phyloP scores from a whole-genome alignment of 202 grass and related monocot species.

The Sporobolus alterniflorus region DNA sequence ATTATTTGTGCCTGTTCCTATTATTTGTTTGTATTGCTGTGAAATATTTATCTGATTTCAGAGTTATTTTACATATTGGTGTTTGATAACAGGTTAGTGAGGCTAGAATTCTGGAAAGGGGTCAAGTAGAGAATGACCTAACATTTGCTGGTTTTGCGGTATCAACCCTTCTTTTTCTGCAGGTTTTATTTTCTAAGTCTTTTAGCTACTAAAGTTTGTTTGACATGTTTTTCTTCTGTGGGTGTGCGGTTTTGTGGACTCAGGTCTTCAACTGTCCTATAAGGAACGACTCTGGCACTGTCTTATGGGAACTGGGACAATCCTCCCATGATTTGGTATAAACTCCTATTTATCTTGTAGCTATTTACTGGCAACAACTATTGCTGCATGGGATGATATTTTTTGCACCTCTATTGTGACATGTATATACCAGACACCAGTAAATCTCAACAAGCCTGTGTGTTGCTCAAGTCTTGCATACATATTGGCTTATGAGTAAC shows the following conservation, averaged over 20 bases:
- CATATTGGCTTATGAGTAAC: slow-evolving; percentile 9
- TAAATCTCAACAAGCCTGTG: neutral
- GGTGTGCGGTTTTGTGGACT: slow-evolving; percentile 19
- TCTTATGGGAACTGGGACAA: slow-evolving; percentile 77
- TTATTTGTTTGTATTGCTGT: slow-evolving; percentile 20
- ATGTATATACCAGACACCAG: neutral
- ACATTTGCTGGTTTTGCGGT: slow-evolving; percentile 98
- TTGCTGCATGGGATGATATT: neutral
- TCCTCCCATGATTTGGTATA: slow-evolving; percentile 99
- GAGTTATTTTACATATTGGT: slow-evolving; percentile 36
- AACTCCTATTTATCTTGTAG: slow-evolving; percentile 10
- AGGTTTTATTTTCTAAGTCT: neutral
- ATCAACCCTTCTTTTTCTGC: slow-evolving; percentile 20
- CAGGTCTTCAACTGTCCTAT: slow-evolving; percentile 99
- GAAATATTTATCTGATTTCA: slow-evolving; percentile 9
- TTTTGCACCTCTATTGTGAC: neutral
- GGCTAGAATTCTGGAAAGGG: slow-evolving; percentile 95
- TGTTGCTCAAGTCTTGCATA: neutral
- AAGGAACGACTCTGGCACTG: slow-evolving; percentile 80
- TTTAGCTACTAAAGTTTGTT: slow-evolving; percentile 8
- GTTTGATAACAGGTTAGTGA: slow-evolving; percentile 86
- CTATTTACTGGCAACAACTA: slow-evolving; percentile 3
- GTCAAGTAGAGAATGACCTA: slow-evolving; percentile 77
- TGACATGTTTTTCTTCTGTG: slow-evolving; percentile 21
- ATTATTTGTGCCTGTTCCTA: slow-evolving; percentile 9